Evolutionary conservation across 352 stramenopile genomes (phyloP), one percentile per base, ranked within the genome.

Genomic region (Globisporangium paddicum): DNA sequence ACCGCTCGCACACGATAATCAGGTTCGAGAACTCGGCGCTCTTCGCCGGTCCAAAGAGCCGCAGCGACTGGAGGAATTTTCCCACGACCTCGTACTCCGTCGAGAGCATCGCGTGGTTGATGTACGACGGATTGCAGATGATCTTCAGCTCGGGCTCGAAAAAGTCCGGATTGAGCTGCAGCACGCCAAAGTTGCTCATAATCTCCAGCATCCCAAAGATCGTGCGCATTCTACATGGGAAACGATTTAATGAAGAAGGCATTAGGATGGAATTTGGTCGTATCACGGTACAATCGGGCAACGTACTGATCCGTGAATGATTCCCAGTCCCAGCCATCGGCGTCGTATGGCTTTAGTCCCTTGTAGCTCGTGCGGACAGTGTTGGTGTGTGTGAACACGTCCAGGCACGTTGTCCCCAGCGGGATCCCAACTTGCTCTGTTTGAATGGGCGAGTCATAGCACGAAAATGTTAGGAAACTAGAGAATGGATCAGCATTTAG

Each of bases 151-250:
- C 86, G 2, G 77, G 76, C 18, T 76, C 76, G 41, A 95, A 93
- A 19, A 89, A 50, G 53, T 83, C 67, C 1, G 75, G 58, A 21
- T 87, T 82, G 9, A 95, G 70, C 62, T 87, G 76, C 23, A 92
- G 60, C 16, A 86, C 76, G 6, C 86, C 81, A 61, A 93, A 91
- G 56, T 90, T 73, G 63, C 81, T 92, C 60, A 86, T 75, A 42
- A 95, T 73, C 51, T 95, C 86, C 4, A 95, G 53, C 23, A 92
- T 54, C 0, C 73, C 76, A 62, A 90, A 95, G 42, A 95, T 81
- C 77, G 88, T 88, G 30, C 81, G 79, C 58, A 94, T 60, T 58
- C 84, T 94, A 47, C 19, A 25, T 10, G 23, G 14, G 19, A 26
- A 35, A 18, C 37, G 25, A 11, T 10, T 23, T 21, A 25, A 26